Base-by-base conservation (phyloP, 495 filamentous ascomycete species). In the Trichoderma gamsii region DNA sequence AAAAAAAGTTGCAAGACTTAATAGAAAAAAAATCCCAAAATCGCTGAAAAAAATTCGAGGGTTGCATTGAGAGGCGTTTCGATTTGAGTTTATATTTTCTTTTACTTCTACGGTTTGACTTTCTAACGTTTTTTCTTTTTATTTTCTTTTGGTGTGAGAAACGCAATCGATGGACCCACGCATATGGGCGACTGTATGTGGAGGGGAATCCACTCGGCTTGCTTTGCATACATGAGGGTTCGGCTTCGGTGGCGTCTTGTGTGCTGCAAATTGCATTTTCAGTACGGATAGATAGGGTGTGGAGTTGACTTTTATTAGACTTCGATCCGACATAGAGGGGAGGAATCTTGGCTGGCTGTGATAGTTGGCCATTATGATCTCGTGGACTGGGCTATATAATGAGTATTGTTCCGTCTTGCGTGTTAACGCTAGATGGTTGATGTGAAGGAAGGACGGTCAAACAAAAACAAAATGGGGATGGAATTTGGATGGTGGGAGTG, bases 41-140 rank as follows among this genome's bases (percentile, higher is more conserved):
- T 38, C 0, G 4, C 35, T 9, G 5, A 38, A 38, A 38, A 38
- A 38, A 38, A 38, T 38, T 38, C 35, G 63, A 29, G 13, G 63
- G 35, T 44, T 61, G 68, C 68, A 69, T 69, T 46, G 32, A 56
- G 46, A 44, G 69, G 69, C 70, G 70, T 73, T 74, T 67, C 49
- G 69, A 32, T 32, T 70, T 73, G 32, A 63, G 29, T 61, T 32
- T 23, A 16, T 61, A 3, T 61, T 69, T 67, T 56, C 68, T 51
- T 70, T 69, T 56, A 69, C 66, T 75, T 68, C 69, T 68, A 38
- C 35, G 35, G 35, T 68, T 72, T 64, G 29, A 4, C 4, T 64
- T 67, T 44, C 69, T 32, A 59, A 35, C 64, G 49, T 63, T 64
- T 35, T n/a, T 67, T 68, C 69, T 70, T 66, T 70, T 71, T 41